A percentile compares a stretch with the other conserved stretches of the same genome.
These are phyloP conservation scores for Puya raimondii DNA, from an alignment of 176 grass and related monocot species.

Conservation along the genomic window DNA sequence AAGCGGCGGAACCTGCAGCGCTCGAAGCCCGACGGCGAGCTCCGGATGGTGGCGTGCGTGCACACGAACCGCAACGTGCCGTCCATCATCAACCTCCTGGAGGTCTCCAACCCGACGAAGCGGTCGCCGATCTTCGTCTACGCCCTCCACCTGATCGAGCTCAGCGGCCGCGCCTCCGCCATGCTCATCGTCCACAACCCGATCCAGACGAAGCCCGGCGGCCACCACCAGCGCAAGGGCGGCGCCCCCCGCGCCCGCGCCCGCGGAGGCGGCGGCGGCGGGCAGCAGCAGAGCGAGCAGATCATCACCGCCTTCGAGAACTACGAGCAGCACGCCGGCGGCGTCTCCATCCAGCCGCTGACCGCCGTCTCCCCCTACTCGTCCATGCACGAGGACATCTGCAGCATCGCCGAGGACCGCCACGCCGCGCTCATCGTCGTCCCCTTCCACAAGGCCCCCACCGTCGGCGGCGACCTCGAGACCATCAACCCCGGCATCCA, in stretches of 20 bases:
- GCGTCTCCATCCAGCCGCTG: conserved; percentile 21
- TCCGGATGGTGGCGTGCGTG: conserved; percentile 34
- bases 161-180: conserved; percentile 23
- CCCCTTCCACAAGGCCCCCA: conserved; percentile 38
- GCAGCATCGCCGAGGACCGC: conserved; percentile 27
- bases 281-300: conserved; percentile 18
- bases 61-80: conserved; percentile 35
- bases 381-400: conserved; percentile 30
- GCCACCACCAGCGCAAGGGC: neutral
- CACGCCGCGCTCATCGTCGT: conserved; percentile 28
- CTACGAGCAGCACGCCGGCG: conserved; percentile 20
- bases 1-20: conserved; percentile 28
- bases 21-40: conserved; percentile 19
- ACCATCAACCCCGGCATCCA: conserved; percentile 15
- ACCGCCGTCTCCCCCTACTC: conserved; percentile 22
- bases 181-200: conserved; percentile 39
- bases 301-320: conserved; percentile 32
- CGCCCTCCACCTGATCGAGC: conserved; percentile 34
- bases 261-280: neutral
- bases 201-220: neutral
- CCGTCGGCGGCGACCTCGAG: conserved; percentile 33
- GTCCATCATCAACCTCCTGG: conserved; percentile 24
- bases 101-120: conserved; percentile 28
- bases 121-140: conserved; percentile 32
- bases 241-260: neutral